Evolutionary conservation across 495 filamentous ascomycete genomes (phyloP), one percentile per base, ranked within the genome.

Genomic region (Clavariopsis aquatica): DNA sequence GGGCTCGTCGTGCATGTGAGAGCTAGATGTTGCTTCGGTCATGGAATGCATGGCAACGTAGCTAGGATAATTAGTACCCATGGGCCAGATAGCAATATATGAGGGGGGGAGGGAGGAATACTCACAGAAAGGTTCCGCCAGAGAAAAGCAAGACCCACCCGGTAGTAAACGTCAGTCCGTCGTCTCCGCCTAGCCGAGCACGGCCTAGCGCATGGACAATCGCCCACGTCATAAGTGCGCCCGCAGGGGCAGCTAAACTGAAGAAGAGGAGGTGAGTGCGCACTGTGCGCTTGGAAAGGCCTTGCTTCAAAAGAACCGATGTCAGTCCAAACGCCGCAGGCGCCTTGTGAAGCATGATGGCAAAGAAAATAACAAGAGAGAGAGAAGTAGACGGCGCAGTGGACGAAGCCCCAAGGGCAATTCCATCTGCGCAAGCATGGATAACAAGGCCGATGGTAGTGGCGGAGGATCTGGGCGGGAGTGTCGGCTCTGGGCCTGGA

Each of bases 31-130:
- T 47, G 88, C 86, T 70, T 96, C 92, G 72, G 93, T 91, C 92
- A 98, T 96, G 2, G 92, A 91, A 72, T 98, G 94, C 93, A 97
- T 96, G 1, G 94, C 95, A 27, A 98, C 94, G 72, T 98, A 98
- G 72, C 92, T 96, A 41, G 1, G 2, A 6, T 9, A 9, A 17
- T 43, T 17, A 43, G 38, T 43, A 57, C 12, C 22, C 36, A 12
- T 59, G 47, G 52, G 41, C 36, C 45, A 53, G 20, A 9, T 9
- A 19, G n/a, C n/a, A n/a, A n/a, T n/a, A n/a, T 31, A 29, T 10
- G 38, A 29, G 41, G 23, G 27, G 8, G 22, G 26, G 45, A 12
- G 41, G 17, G 15, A 57, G 47, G 28, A 43, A 10, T 82, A 43
- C 90, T 83, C 77, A 96, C 91, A 98, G 78, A 74, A 98, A 98